A percentile compares a stretch with the other conserved stretches of the same genome.
These are phyloP conservation scores for Ascochyta fabae DNA, from an alignment of 2,329 filamentous ascomycete genomes.

Conservation along the genomic window DNA sequence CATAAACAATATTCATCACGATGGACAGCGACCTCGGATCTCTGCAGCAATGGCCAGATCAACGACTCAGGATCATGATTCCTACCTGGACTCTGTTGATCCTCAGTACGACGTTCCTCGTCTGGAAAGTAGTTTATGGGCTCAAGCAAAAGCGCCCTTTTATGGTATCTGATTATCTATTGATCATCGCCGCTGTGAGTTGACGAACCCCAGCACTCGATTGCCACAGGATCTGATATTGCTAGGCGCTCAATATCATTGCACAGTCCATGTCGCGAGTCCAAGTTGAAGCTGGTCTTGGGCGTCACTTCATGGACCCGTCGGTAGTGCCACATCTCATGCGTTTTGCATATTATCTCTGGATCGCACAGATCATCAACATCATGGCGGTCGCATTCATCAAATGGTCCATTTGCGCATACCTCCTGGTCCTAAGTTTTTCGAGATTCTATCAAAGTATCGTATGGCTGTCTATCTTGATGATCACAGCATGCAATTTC, in stretches of 20 bases:
- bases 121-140: slow-evolving; percentile 32
- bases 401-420: slow-evolving; percentile 41
- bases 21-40: too few relatives aligned
- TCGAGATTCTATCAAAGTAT: slow-evolving; percentile 29
- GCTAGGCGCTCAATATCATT: slow-evolving; percentile 27
- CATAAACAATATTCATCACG: too few relatives aligned
- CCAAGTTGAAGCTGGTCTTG: slow-evolving; percentile 24
- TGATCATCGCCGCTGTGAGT: slow-evolving; percentile 35
- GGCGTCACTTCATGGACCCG: slow-evolving; percentile 33
- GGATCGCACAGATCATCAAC: slow-evolving; percentile 35
- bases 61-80: too few relatives aligned
- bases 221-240: not conserved
- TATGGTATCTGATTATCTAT: slow-evolving; percentile 30
- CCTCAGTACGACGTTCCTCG: slow-evolving; percentile 27
- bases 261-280: slow-evolving; percentile 20
- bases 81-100: slow-evolving; percentile 24
- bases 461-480: slow-evolving; percentile 36
- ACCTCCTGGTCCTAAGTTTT: slow-evolving; percentile 36
- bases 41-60: too few relatives aligned
- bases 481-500: slow-evolving; percentile 37
- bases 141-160: slow-evolving; percentile 26
- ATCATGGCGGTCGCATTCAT: slow-evolving; percentile 37
- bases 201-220: too few relatives aligned
- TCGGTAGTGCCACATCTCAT: slow-evolving; percentile 21
- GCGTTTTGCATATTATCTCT: slow-evolving; percentile 30